Base-by-base conservation (phyloP, 2,329 filamentous ascomycete species). In the Beauveria sp. region DNA sequence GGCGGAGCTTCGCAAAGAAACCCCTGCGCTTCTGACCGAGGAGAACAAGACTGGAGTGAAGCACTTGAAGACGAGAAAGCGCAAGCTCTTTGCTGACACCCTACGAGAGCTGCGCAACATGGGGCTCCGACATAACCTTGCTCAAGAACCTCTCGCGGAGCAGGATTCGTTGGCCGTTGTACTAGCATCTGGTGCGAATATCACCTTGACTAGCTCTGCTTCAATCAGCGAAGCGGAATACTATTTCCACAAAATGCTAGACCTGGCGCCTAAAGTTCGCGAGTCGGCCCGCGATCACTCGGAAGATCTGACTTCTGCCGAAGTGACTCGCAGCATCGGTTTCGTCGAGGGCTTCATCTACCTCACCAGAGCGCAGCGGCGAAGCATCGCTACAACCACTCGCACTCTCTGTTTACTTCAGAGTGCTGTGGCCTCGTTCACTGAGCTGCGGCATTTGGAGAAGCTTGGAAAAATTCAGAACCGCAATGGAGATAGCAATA, bases 31-130 rank as follows among this genome's bases (percentile, higher is more conserved):
- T n/a, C 76, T 96, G 51, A 96, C 84, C 0, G 90, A 96, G 28
- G 93, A 96, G 49, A 97, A 95, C 73, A 93, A 93, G 70, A 83
- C 87, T 12, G 73, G 83, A 18, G 85, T 97, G 63, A 93, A 96
- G 73, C 91, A 97, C 72, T 84, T 98, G 66, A 98, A 97, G 78
- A 86, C 86, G 3, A 85, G 91, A 68, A 99, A 99, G 76, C 86
- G 91, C 49, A 93, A 92, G 67, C 82, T 98, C 16, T 95, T 96
- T 68, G 90, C 91, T 1, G 93, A 98, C 67, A 93, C 90, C 0
- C 77, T 99, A 65, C 93, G 90, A 69, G 85, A 87, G 24, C 78
- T 97, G 30, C 86, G 91, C 42, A 84, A 88, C 62, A 98, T 99
- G 93, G 95, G 95, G 4, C 84, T 99, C 67, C 88, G 88, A 67